phyloP scores from a whole-genome alignment of 2,329 filamentous ascomycete species.

The Trichophyton schoenleinii region DNA sequence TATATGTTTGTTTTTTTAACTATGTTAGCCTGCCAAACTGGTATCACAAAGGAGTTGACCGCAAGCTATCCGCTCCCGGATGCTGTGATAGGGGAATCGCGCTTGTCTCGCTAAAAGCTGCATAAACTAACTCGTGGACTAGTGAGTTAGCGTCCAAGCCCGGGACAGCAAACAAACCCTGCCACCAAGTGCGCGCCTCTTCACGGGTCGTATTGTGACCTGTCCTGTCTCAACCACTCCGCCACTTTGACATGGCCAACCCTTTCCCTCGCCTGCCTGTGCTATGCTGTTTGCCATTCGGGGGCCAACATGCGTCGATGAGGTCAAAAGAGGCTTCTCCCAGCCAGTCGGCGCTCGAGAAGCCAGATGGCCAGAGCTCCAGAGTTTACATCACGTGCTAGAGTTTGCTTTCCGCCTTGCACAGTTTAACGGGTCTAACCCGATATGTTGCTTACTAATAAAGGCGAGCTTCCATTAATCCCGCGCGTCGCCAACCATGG shows the following conservation, averaged over 20 bases:
- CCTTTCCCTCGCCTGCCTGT: not conserved
- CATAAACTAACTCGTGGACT: not conserved
- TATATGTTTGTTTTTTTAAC: too few relatives aligned
- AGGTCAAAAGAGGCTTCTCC: conserved; percentile 3
- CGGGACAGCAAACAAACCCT: not conserved
- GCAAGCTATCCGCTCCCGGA: not conserved
- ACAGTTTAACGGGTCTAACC: not conserved
- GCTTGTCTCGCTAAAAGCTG: conserved; percentile 1
- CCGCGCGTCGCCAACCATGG: not conserved
- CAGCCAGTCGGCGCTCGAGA: not conserved
- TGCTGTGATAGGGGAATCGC: not conserved
- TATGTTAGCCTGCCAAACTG: not conserved
- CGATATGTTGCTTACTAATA: not conserved
- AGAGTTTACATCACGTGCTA: not conserved
- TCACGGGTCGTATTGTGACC: not conserved
- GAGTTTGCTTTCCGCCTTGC: not conserved
- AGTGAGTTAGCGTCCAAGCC: not conserved
- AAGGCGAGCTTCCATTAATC: not conserved
- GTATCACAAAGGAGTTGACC: not conserved
- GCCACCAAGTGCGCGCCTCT: not conserved
- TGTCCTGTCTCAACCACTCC: not conserved
- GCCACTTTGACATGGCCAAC: not conserved
- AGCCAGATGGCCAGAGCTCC: not conserved
- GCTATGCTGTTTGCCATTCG: not conserved
- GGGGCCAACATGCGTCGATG: not conserved